These are phyloP conservation scores for Phytopythium mirpurense DNA, from an alignment of 352 stramenopile genomes.

Conservation along the genomic window DNA sequence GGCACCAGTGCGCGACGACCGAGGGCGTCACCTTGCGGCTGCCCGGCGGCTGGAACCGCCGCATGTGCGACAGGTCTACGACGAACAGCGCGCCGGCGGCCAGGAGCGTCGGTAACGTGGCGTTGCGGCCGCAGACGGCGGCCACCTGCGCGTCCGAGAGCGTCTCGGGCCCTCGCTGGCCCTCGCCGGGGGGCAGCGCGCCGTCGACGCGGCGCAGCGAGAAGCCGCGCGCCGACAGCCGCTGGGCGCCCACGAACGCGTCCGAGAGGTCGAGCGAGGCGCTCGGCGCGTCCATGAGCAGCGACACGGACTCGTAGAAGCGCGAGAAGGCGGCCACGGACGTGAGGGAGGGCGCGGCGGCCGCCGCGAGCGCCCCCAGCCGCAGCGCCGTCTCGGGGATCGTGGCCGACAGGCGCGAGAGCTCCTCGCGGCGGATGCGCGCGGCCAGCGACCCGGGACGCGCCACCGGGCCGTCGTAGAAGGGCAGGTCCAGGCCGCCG, in stretches of 20 bases:
- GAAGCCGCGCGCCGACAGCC: slow-evolving; percentile 41
- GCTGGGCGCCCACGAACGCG: slow-evolving; percentile 30
- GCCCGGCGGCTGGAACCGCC: slow-evolving; percentile 22
- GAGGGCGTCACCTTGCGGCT: slow-evolving; percentile 32
- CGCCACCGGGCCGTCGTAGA: slow-evolving; percentile 26
- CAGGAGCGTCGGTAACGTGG: slow-evolving; percentile 14
- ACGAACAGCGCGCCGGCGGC: slow-evolving; percentile 27
- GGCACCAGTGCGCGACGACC: slow-evolving; percentile 38
- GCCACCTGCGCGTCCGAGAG: slow-evolving; percentile 22
- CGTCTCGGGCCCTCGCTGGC: slow-evolving; percentile 12
- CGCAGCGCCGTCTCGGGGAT: slow-evolving; percentile 17
- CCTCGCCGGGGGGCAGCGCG: slow-evolving; percentile 4
- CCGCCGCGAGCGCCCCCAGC: slow-evolving; percentile 15
- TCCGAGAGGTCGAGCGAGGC: slow-evolving; percentile 31
- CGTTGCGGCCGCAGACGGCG: slow-evolving; percentile 19
- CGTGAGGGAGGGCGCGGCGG: slow-evolving; percentile 14
- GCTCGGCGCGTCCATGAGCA: slow-evolving; percentile 12
- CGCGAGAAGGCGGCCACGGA: slow-evolving; percentile 14
- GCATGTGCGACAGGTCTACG: slow-evolving; percentile 24
- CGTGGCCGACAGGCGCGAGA: slow-evolving; percentile 12
- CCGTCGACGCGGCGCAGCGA: slow-evolving; percentile 19
- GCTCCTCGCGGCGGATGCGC: slow-evolving; percentile 16
- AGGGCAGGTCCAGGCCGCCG: slow-evolving; percentile 5
- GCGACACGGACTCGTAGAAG: slow-evolving; percentile 27
- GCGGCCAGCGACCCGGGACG: slow-evolving; percentile 21